These are phyloP conservation scores for Acrocalymma vagum DNA, from an alignment of 2,329 filamentous ascomycete species.

Conservation along the genomic window DNA sequence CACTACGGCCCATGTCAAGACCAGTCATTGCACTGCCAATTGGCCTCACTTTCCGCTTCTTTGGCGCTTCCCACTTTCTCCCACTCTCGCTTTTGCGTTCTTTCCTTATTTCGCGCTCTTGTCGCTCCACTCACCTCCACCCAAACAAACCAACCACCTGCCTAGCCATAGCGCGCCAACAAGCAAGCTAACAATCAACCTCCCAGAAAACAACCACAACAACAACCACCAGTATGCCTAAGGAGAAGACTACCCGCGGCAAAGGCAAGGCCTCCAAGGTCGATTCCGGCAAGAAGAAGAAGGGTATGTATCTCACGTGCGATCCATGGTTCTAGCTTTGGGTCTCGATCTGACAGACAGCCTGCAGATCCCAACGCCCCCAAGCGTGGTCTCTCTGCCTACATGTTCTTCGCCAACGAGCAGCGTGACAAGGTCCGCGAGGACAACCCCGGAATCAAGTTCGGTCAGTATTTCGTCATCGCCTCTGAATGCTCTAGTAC, in stretches of 20 bases:
- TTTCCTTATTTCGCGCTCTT: slow-evolving; percentile 5
- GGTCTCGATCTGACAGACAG: slow-evolving; percentile 12
- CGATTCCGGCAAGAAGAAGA: slow-evolving; percentile 73
- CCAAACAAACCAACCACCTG: slow-evolving; percentile 8
- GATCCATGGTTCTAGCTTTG: slow-evolving; percentile 1
- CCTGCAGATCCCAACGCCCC: slow-evolving; percentile 89
- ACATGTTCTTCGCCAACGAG: slow-evolving; percentile 99
- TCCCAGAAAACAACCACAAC: slow-evolving; percentile 10
- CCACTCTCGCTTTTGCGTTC: slow-evolving; percentile 4
- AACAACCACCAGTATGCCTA: slow-evolving; percentile 66
- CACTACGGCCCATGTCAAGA: neutral
- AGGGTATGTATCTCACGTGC: slow-evolving; percentile 60
- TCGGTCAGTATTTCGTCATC: slow-evolving; percentile 68
- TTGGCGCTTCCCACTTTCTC: slow-evolving; percentile 8
- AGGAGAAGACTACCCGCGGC: slow-evolving; percentile 70
- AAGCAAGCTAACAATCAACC: slow-evolving; percentile 16
- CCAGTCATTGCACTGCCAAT: slow-evolving; percentile 21
- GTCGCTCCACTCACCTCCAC: slow-evolving; percentile 5
- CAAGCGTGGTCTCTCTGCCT: slow-evolving; percentile 98
- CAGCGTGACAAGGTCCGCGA: slow-evolving; percentile 98
- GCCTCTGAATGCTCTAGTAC: slow-evolving; percentile 3
- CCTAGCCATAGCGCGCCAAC: slow-evolving; percentile 1
- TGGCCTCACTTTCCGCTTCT: slow-evolving; percentile 10
- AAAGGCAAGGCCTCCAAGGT: slow-evolving; percentile 66
- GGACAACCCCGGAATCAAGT: slow-evolving; percentile 97